phyloP scores from a whole-genome alignment of 257 asterid species.

The Nicotiana paniculata region DNA sequence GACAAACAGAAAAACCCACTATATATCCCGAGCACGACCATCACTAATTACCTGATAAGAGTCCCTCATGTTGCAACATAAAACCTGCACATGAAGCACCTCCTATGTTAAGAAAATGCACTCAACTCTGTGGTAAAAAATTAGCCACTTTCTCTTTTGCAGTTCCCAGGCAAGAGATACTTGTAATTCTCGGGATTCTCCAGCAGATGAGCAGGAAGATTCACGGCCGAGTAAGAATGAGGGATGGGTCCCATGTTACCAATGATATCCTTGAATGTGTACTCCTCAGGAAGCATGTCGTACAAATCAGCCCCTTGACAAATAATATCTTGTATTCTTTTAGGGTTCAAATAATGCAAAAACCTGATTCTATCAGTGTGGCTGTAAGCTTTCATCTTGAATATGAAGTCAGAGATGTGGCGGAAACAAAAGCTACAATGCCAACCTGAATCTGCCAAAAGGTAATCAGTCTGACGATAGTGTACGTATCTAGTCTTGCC shows the following conservation, averaged over 20 bases:
- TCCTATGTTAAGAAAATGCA: background rate
- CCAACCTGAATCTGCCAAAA: slow-evolving; percentile 67
- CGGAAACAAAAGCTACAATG: slow-evolving; percentile 78
- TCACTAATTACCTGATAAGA: slow-evolving; percentile 6
- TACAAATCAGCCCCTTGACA: slow-evolving; percentile 54
- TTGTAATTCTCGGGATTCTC: slow-evolving; percentile 41
- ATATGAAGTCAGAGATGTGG: slow-evolving; percentile 46
- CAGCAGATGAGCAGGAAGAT: slow-evolving; percentile 45
- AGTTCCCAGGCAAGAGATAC: slow-evolving; percentile 61
- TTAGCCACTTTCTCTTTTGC: slow-evolving; percentile 47
- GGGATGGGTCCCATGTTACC: slow-evolving; percentile 67
- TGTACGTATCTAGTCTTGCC: slow-evolving; percentile 57
- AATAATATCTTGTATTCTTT: slow-evolving; percentile 53
- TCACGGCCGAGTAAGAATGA: slow-evolving; percentile 51
- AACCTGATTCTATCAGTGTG: slow-evolving; percentile 54
- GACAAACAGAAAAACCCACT: background rate
- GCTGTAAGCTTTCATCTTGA: slow-evolving; percentile 76
- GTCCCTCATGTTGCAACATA: slow-evolving; percentile 11
- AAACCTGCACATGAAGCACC: slow-evolving; percentile 10
- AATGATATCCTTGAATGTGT: slow-evolving; percentile 55
- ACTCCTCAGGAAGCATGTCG: slow-evolving; percentile 72
- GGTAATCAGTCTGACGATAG: slow-evolving; percentile 47
- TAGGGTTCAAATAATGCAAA: slow-evolving; percentile 44
- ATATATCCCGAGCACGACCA: background rate
- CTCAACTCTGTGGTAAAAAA: background rate